phyloP scores from a whole-genome alignment of 2,329 filamentous ascomycete species.

The Ophiostoma sp. region DNA sequence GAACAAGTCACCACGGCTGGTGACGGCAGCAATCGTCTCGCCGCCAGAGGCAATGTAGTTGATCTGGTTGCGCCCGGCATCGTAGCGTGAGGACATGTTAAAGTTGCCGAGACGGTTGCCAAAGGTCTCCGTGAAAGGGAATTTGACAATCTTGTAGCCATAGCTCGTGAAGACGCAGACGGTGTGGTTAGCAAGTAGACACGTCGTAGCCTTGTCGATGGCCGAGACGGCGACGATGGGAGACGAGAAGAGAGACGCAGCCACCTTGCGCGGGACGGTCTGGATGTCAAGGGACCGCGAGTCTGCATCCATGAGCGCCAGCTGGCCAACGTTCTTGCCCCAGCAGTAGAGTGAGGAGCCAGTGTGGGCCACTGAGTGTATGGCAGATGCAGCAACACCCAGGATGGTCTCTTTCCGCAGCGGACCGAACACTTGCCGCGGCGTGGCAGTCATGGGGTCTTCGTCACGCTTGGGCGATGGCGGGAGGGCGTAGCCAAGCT shows the following conservation, averaged over 20 bases:
- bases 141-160: constrained; percentile 87
- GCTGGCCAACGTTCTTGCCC: constrained; percentile 91
- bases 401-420: constrained; percentile 82
- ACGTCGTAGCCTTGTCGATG: constrained; percentile 85
- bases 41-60: constrained; percentile 78
- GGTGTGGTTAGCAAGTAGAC: constrained; percentile 80
- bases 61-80: constrained; percentile 64
- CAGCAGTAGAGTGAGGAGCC: constrained; percentile 82
- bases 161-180: constrained; percentile 96
- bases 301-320: constrained; percentile 92
- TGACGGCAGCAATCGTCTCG: constrained; percentile 88
- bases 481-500: constrained; percentile 82
- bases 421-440: constrained; percentile 86
- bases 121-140: constrained; percentile 68
- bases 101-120: constrained; percentile 66
- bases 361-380: constrained; percentile 90
- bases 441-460: constrained; percentile 76
- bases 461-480: constrained; percentile 68
- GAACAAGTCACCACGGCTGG: constrained; percentile 81
- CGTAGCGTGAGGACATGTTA: constrained; percentile 65
- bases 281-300: constrained; percentile 89
- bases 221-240: constrained; percentile 78
- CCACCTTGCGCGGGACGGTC: constrained; percentile 78
- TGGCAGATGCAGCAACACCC: constrained; percentile 82
- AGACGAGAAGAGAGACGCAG: constrained; percentile 74